These are phyloP conservation scores for Fistulina hepatica DNA, from an alignment of 1,284 basidiomycete genomes.

Conservation along the genomic window DNA sequence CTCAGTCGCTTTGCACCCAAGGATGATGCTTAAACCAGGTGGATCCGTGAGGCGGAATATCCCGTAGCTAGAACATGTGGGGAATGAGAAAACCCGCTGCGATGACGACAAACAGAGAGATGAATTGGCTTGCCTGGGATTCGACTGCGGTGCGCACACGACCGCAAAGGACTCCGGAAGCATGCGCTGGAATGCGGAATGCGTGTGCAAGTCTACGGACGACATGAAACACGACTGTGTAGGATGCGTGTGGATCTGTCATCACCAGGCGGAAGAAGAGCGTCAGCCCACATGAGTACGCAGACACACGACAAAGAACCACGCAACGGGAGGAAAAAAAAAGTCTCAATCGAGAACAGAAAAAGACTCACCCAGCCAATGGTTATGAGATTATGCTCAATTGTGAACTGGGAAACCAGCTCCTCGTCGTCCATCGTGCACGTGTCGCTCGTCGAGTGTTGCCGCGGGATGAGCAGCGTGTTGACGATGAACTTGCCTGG, in stretches of 20 bases:
- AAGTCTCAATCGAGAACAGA: conserved; percentile 3
- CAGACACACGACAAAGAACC: neutral
- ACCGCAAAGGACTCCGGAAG: conserved; percentile 86
- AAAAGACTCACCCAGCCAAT: conserved; percentile 70
- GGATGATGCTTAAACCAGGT: conserved; percentile 61
- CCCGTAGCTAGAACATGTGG: conserved; percentile 45
- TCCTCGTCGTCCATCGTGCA: conserved; percentile 87
- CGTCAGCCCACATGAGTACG: neutral
- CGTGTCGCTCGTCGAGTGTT: conserved; percentile 76
- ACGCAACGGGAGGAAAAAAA: too few species aligned
- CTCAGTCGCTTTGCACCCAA: conserved; percentile 56
- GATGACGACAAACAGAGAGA: conserved; percentile 6
- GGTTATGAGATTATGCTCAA: conserved; percentile 66
- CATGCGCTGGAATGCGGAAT: conserved; percentile 78
- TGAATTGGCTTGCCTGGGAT: conserved; percentile 52
- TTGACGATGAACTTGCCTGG: conserved; percentile 60
- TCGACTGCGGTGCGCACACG: conserved; percentile 74
- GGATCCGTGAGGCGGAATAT: conserved; percentile 84
- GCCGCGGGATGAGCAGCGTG: conserved; percentile 72
- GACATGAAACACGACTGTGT: conserved; percentile 88
- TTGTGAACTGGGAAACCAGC: conserved; percentile 73
- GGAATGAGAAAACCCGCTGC: conserved; percentile 3
- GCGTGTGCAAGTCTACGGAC: conserved; percentile 81
- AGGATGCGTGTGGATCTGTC: conserved; percentile 85
- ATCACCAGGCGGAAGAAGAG: too few species aligned